Evolutionary conservation across 257 asterid species (phyloP), one percentile per base, ranked within the genome.

Genomic region (Vinca minor): DNA sequence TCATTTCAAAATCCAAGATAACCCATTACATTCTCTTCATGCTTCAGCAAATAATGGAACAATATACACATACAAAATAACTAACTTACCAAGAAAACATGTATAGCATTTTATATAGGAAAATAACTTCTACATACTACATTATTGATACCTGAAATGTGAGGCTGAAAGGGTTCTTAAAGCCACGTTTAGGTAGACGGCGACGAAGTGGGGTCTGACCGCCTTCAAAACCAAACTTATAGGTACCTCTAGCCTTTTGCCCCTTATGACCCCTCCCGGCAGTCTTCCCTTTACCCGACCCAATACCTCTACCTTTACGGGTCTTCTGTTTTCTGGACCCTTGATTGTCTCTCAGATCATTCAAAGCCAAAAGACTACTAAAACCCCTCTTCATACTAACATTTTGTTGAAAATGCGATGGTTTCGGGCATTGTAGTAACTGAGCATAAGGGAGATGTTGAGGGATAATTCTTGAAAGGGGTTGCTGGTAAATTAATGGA

Each of bases 181-280:
- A 93, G 1, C 97, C 95, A 13, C 98, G 84, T 73, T 89, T 93
- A 5, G 98, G 98, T 3, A 89, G 71, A 11, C 98, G 94, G 3
- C 97, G 86, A 20, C 97, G 95, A 1, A 93, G 83, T 0, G 98
- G 98, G 8, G 97, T 89, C 68, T 93, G 97, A 3, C 98, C 98
- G 61, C 98, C 98, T 83, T 93, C 98, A 70, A 93, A 93, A 2
- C 97, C 96, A 68, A 92, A 84, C 77, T 89, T 89, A 79, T 70
- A 58, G 3, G 95, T 87, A 4, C 97, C 97, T 47, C 97, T 86
- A 32, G 98, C 98, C 67, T 79, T 86, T 54, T 89, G 98, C 35
- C 97, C 98, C 82, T 93, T 93, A 63, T 92, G 97, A 26, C 98
- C 98, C 6, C 97, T 81, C 36, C 98, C 98, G 1, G 96, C 95